A percentile compares a stretch with the other conserved stretches of the same genome.
These are phyloP conservation scores for Escallonia herrerae DNA, from an alignment of 129 eudicot species.

Conservation along the genomic window DNA sequence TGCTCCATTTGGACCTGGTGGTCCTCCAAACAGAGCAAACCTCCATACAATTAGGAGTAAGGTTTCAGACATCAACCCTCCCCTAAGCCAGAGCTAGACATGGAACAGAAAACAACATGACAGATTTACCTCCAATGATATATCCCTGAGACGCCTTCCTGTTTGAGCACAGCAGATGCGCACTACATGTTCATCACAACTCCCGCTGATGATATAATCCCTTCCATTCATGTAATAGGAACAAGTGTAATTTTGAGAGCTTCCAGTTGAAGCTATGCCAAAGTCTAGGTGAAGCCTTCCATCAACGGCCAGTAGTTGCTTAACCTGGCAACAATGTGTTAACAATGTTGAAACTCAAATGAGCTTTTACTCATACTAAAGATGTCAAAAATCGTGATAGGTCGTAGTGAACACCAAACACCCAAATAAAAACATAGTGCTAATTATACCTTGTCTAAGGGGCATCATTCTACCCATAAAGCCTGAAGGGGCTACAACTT, in stretches of 20 bases:
- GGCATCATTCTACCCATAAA: too few species aligned
- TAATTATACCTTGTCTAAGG: too few species aligned
- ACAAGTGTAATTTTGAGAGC: constrained; percentile 87
- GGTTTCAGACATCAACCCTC: too few species aligned
- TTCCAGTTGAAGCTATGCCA: constrained; percentile 75
- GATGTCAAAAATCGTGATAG: too few species aligned
- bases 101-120: background rate
- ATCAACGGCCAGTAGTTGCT: constrained; percentile 86
- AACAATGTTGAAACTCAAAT: too few species aligned
- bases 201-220: constrained; percentile 91
- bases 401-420: too few species aligned
- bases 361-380: too few species aligned
- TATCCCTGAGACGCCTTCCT: constrained; percentile 87
- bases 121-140: constrained; percentile 62
- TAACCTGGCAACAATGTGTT: constrained; percentile 46
- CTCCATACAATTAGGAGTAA: too few species aligned
- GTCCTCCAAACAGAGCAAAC: too few species aligned
- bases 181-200: constrained; percentile 91
- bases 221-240: constrained; percentile 93
- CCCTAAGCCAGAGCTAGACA: background rate
- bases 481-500: too few species aligned
- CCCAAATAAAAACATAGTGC: too few species aligned
- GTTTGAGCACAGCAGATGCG: constrained; percentile 91
- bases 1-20: too few species aligned
- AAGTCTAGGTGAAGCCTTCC: constrained; percentile 87